Evolutionary conservation across 139 green algal genomes (phyloP).

Genomic region (Gonium pectorale): DNA sequence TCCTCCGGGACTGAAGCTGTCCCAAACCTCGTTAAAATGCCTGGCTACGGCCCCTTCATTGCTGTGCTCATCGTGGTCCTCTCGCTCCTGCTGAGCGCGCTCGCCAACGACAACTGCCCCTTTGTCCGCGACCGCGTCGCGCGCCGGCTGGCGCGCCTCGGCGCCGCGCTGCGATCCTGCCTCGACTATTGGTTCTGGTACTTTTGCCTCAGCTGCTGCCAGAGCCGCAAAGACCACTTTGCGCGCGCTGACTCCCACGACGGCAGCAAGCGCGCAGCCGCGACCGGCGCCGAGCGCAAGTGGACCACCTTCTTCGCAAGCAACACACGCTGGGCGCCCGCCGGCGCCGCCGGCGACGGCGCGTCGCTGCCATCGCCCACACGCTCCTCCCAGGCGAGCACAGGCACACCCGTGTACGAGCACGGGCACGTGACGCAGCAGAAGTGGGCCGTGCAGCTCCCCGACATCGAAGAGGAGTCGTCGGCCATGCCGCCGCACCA

Average conservation of each 20-base stretch:
- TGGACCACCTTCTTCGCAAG: background rate
- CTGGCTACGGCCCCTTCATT: background rate
- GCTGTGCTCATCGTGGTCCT: background rate
- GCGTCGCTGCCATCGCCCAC: background rate
- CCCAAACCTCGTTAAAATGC: too few species aligned
- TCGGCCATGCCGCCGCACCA: background rate
- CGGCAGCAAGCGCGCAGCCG: too few species aligned
- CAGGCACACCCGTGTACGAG: background rate
- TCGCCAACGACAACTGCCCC: slow-evolving; percentile 27
- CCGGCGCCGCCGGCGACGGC: background rate
- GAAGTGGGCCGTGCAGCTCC: background rate
- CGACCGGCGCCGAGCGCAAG: background rate
- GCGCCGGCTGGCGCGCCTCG: background rate
- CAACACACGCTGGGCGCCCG: background rate
- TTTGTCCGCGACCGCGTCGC: background rate
- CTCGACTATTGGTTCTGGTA: background rate
- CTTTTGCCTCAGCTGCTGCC: background rate
- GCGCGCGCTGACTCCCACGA: too few species aligned
- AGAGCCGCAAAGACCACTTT: background rate
- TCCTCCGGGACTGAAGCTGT: too few species aligned
- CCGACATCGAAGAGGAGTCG: background rate
- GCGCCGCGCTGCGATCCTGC: background rate
- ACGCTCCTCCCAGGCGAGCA: too few species aligned
- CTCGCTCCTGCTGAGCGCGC: background rate
- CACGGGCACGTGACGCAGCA: background rate